These are phyloP conservation scores for Phytophthora foliorum DNA, from an alignment of 352 stramenopile genomes.

Conservation along the genomic window DNA sequence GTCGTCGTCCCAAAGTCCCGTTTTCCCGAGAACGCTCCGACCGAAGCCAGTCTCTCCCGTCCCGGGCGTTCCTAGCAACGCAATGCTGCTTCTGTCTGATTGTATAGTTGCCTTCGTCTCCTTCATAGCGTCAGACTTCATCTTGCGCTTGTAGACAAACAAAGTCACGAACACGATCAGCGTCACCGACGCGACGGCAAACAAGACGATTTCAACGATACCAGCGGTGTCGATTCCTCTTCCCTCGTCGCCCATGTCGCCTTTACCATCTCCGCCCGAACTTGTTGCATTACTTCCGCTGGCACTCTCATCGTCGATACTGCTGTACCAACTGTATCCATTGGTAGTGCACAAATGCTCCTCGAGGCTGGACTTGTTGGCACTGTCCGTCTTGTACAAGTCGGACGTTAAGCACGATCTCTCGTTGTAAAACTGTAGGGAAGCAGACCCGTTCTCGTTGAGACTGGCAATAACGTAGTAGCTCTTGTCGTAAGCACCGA, in stretches of 20 bases:
- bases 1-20: constrained; percentile 43
- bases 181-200: constrained; percentile 18
- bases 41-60: constrained; percentile 9
- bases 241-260: neutral
- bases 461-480: constrained; percentile 38
- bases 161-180: constrained; percentile 26
- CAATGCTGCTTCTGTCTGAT: constrained; percentile 28
- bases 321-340: constrained; percentile 36
- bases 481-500: constrained; percentile 34
- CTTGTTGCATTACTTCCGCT: constrained; percentile 5
- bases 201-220: constrained; percentile 13
- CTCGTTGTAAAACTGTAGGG: constrained; percentile 21
- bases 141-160: constrained; percentile 27
- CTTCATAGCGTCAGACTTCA: constrained; percentile 22
- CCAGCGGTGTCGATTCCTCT: constrained; percentile 2
- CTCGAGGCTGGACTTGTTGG: constrained; percentile 17
- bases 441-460: constrained; percentile 32
- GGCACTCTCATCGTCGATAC: constrained; percentile 22
- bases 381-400: constrained; percentile 22
- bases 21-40: constrained; percentile 20
- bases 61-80: constrained; percentile 22
- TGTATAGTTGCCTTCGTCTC: constrained; percentile 21
- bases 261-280: neutral
- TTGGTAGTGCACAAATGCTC: constrained; percentile 25
- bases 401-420: constrained; percentile 12